Percentiles rank a stretch among this genome's conserved stretches.
Evolutionary conservation across 2,329 filamentous ascomycete genomes (phyloP).

Genomic region (Colletotrichum viniferum): DNA sequence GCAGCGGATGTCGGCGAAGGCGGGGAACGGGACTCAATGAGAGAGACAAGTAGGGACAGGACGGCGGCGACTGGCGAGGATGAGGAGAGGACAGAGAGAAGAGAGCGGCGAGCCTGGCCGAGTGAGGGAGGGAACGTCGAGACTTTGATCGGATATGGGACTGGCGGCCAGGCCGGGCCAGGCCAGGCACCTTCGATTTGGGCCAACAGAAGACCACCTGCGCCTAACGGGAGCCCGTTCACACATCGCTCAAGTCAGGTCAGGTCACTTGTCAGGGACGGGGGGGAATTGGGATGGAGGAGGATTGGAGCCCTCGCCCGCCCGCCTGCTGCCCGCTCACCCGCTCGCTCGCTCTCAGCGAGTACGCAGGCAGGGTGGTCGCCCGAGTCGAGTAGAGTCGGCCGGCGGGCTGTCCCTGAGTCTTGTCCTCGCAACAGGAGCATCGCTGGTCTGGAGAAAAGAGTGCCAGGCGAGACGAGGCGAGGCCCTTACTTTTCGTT

Average conservation of each 20-base stretch:
- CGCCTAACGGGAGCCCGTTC: background rate
- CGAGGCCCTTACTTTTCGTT: constrained; percentile 7
- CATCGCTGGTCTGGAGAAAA: background rate
- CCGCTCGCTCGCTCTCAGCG: background rate
- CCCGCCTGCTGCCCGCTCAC: background rate
- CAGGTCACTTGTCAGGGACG: background rate
- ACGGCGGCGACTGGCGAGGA: background rate
- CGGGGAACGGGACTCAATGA: background rate
- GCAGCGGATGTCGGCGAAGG: constrained; percentile 14
- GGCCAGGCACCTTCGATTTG: background rate
- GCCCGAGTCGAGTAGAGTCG: constrained; percentile 6
- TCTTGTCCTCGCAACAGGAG: background rate
- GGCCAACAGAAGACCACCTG: background rate
- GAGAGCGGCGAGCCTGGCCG: constrained; percentile 10
- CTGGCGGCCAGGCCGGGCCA: constrained; percentile 11
- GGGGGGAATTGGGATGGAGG: background rate
- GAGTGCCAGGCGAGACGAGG: background rate
- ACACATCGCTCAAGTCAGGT: background rate
- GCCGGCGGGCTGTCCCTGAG: background rate
- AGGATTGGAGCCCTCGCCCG: background rate
- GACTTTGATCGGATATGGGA: constrained; percentile 21
- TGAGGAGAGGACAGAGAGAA: constrained; percentile 12
- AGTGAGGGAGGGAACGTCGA: constrained; percentile 17
- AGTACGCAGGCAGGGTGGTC: background rate
- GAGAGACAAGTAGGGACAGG: constrained; percentile 12